phyloP scores from a whole-genome alignment of 257 asterid genomes.

The Thymus quinquecostatus region DNA sequence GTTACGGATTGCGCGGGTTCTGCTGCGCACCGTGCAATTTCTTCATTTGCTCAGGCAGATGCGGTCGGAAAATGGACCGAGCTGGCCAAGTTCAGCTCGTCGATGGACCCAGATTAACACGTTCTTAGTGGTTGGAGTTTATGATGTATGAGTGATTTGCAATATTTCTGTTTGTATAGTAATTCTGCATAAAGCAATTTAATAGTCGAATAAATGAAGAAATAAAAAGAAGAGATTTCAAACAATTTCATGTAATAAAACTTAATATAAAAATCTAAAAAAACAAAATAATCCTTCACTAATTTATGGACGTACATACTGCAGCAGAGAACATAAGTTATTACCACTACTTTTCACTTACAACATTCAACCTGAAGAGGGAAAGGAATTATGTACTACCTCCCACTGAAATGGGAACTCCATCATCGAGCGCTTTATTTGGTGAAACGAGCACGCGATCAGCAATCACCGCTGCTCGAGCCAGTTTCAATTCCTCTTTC shows the following conservation, averaged over 20 bases:
- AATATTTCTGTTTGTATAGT: no score
- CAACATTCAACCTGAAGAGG: constrained; percentile 14
- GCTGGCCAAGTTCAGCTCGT: no score
- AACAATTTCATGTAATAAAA: neutral
- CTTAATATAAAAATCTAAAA: neutral
- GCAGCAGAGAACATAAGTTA: neutral
- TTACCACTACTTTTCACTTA: constrained; percentile 5
- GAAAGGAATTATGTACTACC: constrained; percentile 12
- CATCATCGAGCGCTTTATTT: constrained; percentile 15
- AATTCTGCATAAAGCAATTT: no score
- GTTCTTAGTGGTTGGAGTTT: no score
- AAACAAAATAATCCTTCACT: constrained; percentile 5
- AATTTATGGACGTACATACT: constrained; percentile 13
- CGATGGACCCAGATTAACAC: no score
- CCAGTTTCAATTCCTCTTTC: neutral
- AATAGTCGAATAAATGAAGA: neutral
- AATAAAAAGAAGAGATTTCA: neutral
- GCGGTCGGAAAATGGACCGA: no score
- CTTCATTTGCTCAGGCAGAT: neutral
- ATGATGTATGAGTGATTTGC: no score
- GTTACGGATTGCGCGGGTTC: neutral
- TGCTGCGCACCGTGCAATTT: constrained; percentile 11
- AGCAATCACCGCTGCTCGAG: neutral
- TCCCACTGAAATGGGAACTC: constrained; percentile 1
- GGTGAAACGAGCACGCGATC: constrained; percentile 8